These are phyloP conservation scores for Hansenula sp. DNA, from an alignment of 1,139 yeast genomes.

Conservation along the genomic window DNA sequence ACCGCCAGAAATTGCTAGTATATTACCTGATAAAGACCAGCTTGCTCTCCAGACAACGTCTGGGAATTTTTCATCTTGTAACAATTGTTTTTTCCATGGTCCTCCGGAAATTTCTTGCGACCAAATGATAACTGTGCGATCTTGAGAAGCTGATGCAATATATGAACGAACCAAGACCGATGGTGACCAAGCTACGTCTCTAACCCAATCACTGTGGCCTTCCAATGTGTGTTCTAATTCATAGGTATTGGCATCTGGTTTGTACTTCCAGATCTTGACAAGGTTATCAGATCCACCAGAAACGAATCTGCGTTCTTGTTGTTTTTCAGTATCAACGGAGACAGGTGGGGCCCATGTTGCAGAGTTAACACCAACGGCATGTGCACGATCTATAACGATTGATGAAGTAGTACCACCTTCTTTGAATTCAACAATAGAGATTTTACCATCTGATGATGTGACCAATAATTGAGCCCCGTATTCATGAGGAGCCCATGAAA, in stretches of 20 bases:
- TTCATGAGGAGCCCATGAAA: conserved; percentile 97
- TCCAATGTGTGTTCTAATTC: conserved; percentile 71
- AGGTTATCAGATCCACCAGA: conserved; percentile 95
- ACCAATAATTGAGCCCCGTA: conserved; percentile 89
- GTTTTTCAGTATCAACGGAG: conserved; percentile 33
- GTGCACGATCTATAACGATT: conserved; percentile 55
- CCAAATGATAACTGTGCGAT: conserved; percentile 93
- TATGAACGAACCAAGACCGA: conserved; percentile 81
- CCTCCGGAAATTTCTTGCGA: conserved; percentile 65
- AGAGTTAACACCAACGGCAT: conserved; percentile 88
- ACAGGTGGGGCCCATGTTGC: conserved; percentile 94
- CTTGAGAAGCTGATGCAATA: conserved; percentile 98
- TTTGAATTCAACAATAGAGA: conserved; percentile 85
- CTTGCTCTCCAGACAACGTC: conserved; percentile 98
- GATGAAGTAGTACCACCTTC: conserved; percentile 83
- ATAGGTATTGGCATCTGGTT: conserved; percentile 53
- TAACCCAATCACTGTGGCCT: conserved; percentile 97
- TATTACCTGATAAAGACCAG: conserved; percentile 95
- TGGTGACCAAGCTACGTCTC: conserved; percentile 99
- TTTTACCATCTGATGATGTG: conserved; percentile 90
- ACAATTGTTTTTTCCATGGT: conserved; percentile 75
- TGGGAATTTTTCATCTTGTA: conserved; percentile 81
- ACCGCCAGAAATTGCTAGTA: conserved; percentile 93
- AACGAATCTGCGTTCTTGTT: conserved; percentile 61
- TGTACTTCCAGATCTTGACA: conserved; percentile 86